Base-by-base conservation (phyloP, 331 rosid genomes). In the Rhamnella rubrinervis region DNA sequence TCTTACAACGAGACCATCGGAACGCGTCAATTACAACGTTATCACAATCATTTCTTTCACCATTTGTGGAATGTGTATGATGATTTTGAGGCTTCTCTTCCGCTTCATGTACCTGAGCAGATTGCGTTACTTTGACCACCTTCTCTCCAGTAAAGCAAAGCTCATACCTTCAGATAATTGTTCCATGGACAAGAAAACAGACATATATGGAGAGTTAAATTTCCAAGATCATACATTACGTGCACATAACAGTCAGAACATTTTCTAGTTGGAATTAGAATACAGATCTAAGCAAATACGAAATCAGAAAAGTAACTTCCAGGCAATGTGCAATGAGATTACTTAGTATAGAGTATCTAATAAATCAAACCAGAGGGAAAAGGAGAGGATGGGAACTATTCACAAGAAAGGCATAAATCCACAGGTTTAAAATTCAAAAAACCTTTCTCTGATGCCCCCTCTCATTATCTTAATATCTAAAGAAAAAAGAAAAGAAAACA, bases 1-100 rank as follows among this genome's bases (percentile, higher is more conserved):
- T 90, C 87, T 85, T 90, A 77, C 98, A 93, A 16, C 92, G 89
- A 75, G 96, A 82, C 98, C 98, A 93, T 41, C 98, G 90, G 67
- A 93, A 90, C 73, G 71, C 84, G 63, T 93, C 98, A 68, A 88
- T 72, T 80, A 81, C 69, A 39, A 67, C 62, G 63, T 76, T 85
- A 26, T 93, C 97, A 64, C 69, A 64, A 47, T 89, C 96, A 59
- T 67, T 73, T 79, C 83, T 86, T 49, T 88, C 95, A 64, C 96
- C 95, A 68, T 88, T 88, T 55, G 92, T 18, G 61, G 90, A 63
- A 80, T 88, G 88, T 1, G 46, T 40, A 37, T 82, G 75, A 64
- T 88, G 97, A 79, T 84, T 93, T 58, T 86, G 96, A 74, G 85
- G 79, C 71, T 90, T 90, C 35, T 88, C 96, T 53, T 88, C 93